These are phyloP conservation scores for Beta corolliflora DNA, from an alignment of 179 eudicot genomes.

Conservation along the genomic window DNA sequence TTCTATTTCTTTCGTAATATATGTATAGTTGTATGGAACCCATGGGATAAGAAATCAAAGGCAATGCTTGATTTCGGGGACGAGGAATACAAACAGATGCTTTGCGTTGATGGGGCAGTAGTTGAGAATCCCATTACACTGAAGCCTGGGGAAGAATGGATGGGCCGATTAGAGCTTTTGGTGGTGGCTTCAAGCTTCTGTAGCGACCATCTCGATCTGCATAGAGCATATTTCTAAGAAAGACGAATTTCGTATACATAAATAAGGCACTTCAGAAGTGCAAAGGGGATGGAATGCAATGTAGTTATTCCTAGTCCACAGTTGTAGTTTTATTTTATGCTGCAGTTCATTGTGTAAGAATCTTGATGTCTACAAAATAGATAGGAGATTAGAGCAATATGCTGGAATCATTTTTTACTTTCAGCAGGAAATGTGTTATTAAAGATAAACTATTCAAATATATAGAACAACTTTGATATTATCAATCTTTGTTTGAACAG, in stretches of 20 bases:
- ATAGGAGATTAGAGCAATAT: not conserved
- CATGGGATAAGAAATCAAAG: constrained; percentile 86
- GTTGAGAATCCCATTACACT: constrained; percentile 63
- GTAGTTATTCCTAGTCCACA: not conserved
- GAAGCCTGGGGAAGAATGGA: constrained; percentile 91
- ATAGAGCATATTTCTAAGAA: constrained; percentile 18
- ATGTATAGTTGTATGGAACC: constrained; percentile 75
- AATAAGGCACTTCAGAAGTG: constrained; percentile 11
- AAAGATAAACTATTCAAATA: not conserved
- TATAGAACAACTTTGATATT: constrained; percentile 2
- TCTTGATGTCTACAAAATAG: constrained; percentile 14
- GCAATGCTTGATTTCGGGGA: constrained; percentile 77
- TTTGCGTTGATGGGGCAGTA: constrained; percentile 75
- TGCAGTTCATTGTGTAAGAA: not conserved
- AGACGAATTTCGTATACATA: constrained; percentile 7
- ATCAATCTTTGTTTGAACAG: not conserved
- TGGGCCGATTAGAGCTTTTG: constrained; percentile 56
- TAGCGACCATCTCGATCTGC: constrained; percentile 57
- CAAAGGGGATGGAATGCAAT: not conserved
- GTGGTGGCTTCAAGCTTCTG: constrained; percentile 67
- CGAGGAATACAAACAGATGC: constrained; percentile 78
- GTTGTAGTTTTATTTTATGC: not conserved
- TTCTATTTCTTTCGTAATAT: not conserved
- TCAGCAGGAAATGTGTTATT: constrained; percentile 29
- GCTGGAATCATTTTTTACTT: constrained; percentile 35